phyloP scores from a whole-genome alignment of 495 filamentous ascomycete genomes.

The Xylaria nigripes region DNA sequence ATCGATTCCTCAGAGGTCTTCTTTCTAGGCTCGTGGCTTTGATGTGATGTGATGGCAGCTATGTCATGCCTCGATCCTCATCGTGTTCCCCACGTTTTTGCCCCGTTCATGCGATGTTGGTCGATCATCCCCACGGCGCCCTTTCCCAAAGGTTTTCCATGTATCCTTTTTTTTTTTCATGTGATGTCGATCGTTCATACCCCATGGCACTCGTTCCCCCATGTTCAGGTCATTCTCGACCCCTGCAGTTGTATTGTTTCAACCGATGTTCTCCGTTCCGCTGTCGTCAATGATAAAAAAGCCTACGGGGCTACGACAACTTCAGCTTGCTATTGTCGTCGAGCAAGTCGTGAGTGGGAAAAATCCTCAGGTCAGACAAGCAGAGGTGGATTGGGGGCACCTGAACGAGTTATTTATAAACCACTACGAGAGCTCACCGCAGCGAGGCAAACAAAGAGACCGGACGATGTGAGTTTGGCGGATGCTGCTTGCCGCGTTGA shows the following conservation, averaged over 20 bases:
- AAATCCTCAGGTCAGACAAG: not conserved
- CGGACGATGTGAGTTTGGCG: not conserved
- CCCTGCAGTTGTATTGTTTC: not conserved
- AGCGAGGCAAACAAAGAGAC: not conserved
- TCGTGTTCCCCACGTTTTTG: not conserved
- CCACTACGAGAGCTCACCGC: not conserved
- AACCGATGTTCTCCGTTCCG: not conserved
- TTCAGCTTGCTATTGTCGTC: constrained; percentile 3
- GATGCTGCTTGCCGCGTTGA: not conserved
- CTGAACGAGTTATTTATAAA: constrained; percentile 14
- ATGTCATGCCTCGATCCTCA: too few species aligned
- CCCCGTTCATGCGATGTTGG: not conserved
- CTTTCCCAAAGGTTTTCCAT: not conserved
- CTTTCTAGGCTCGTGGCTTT: too few species aligned
- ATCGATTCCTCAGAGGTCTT: too few species aligned
- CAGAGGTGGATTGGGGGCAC: constrained; percentile 2
- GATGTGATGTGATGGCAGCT: too few species aligned
- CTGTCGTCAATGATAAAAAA: not conserved
- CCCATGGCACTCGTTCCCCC: not conserved
- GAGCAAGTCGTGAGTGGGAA: not conserved
- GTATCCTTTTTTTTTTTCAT: not conserved
- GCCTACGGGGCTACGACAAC: not conserved
- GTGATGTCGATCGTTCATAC: not conserved
- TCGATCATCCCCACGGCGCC: not conserved
- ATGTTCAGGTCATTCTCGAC: not conserved